Evolutionary conservation across 2,329 filamentous ascomycete genomes (phyloP), one percentile per base, ranked within the genome.

Genomic region (Claviceps purpurea): DNA sequence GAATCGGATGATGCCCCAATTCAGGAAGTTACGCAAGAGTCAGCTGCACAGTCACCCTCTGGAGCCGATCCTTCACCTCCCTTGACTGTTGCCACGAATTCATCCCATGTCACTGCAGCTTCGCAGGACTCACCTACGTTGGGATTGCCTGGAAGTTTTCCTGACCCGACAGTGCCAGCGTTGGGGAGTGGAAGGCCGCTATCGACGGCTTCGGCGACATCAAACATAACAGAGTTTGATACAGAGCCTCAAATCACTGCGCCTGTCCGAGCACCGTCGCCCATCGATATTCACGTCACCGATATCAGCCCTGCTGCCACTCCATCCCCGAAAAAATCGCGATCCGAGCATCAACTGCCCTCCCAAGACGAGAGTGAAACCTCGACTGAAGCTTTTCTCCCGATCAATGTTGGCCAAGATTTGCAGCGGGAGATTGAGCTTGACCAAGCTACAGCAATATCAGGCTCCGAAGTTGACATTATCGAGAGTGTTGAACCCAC

Each of bases 151-250:
- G 82, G 82, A 10, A 76, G 76, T 59, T 81, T 85, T 61, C 74
- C 78, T 50, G 64, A 66, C 30, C 58, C 65, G 41, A 71, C 60
- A 24, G 68, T 68, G 46, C 61, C 65, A 2, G 56, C 64, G 10
- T 67, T 68, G 20, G 61, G 65, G 13, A 74, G 80, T 34, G 70
- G 77, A 44, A 67, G 70, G 37, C 81, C 80, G 2, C 66, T 65
- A 37, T 84, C 83, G 16, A 77, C 82, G 3, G 62, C 79, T 14
- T 85, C 84, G 5, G 69, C 68, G 47, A 69, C 68, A 5, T 83
- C 81, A n/a, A 74, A 74, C 43, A 75, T 75, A 7, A 88, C 84
- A 0, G 82, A 87, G 59, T 86, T 89, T 58, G 86, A 89, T 57
- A 75, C 73, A n/a, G 85, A 89, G 58, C 75, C 81, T 22, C 85